Evolutionary conservation across 345 rosid genomes (phyloP).

Genomic region (Salix udensis): DNA sequence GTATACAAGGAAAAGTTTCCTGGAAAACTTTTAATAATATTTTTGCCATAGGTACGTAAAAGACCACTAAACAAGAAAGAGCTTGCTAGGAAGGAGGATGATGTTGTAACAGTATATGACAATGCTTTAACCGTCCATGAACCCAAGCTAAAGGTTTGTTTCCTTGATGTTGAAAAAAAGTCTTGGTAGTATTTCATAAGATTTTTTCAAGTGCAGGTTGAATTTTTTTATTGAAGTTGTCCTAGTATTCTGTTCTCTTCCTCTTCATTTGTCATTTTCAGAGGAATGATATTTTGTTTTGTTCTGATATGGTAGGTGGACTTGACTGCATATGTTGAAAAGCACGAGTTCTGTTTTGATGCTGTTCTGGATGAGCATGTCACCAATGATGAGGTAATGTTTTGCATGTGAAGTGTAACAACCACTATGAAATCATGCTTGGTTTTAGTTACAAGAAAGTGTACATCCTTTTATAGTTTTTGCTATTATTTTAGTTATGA

Average conservation of each 20-base stretch:
- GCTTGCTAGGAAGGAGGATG: constrained; percentile 83
- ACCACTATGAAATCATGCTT: neutral
- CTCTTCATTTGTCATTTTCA: constrained; percentile 2
- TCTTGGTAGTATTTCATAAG: neutral
- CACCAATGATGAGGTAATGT: constrained; percentile 77
- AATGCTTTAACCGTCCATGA: constrained; percentile 81
- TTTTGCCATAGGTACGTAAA: constrained; percentile 67
- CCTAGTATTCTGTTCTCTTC: neutral
- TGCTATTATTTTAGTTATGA: neutral
- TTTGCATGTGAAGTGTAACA: neutral
- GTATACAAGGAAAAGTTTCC: neutral
- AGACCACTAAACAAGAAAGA: constrained; percentile 95
- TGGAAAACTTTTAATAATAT: constrained; percentile 5
- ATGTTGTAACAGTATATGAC: constrained; percentile 68
- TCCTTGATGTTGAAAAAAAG: constrained; percentile 10
- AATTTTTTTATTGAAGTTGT: constrained; percentile 4
- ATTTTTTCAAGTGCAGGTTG: neutral
- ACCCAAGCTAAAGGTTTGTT: constrained; percentile 88
- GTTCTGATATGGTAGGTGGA: constrained; percentile 70
- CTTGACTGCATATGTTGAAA: constrained; percentile 96
- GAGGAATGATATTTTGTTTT: constrained; percentile 14
- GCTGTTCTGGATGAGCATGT: constrained; percentile 88
- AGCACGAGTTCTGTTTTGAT: constrained; percentile 98
- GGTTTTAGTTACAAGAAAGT: neutral
- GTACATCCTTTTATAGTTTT: neutral